Percentiles rank a stretch among this genome's conserved stretches.
Evolutionary conservation across 2,329 filamentous ascomycete genomes (phyloP).

Genomic region (Dothideomycetidae sp.): DNA sequence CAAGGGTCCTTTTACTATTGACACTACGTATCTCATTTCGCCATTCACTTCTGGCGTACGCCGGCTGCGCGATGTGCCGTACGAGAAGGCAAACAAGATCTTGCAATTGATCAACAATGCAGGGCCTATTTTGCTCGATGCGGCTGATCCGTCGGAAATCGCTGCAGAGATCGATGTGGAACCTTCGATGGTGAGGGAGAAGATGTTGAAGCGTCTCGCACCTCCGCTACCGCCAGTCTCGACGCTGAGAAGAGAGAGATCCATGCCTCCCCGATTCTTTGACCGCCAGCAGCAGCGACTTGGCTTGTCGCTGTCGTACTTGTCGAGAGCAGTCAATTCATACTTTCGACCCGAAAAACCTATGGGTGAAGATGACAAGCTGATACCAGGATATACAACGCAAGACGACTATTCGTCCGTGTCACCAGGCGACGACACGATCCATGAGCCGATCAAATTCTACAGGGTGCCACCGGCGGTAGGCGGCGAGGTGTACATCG

Average conservation of each 20-base stretch:
- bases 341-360: background rate
- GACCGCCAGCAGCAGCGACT: background rate
- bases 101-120: slow-evolving; percentile 44
- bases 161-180: background rate
- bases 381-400: slow-evolving; percentile 78
- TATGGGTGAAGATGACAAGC: slow-evolving; percentile 13
- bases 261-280: background rate
- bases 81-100: slow-evolving; percentile 56
- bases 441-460: slow-evolving; percentile 61
- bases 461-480: slow-evolving; percentile 75
- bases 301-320: background rate
- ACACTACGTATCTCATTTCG: slow-evolving; percentile 72
- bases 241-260: background rate
- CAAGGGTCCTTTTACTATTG: slow-evolving; percentile 76
- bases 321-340: background rate
- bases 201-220: slow-evolving; percentile 8
- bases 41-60: slow-evolving; percentile 72
- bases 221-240: slow-evolving; percentile 10
- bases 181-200: background rate
- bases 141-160: background rate
- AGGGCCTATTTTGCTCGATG: slow-evolving; percentile 33
- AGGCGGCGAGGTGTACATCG: slow-evolving; percentile 52
- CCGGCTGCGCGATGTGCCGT: slow-evolving; percentile 69
- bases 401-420: slow-evolving; percentile 67
- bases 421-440: slow-evolving; percentile 62